Base-by-base conservation (phyloP, 2,329 filamentous ascomycete genomes). In the Calonectria pteridis region DNA sequence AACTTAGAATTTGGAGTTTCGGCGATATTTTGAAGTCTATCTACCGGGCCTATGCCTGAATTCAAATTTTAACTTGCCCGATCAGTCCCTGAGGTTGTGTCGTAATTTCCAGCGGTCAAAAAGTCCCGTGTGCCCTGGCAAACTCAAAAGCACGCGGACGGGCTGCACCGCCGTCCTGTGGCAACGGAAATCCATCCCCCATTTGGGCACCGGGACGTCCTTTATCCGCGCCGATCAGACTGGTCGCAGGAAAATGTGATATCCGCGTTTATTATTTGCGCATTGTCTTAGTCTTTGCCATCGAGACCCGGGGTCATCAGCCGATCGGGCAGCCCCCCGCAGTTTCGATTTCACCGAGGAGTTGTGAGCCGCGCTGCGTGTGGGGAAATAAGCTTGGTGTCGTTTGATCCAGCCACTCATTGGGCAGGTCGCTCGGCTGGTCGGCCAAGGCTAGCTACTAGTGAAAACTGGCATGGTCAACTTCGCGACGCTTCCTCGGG, bases 271-370 rank as follows among this genome's bases (percentile, higher is more conserved):
- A 18, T 28, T 62, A 18, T 59, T 26, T 40, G 16, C 14, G 55
- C 55, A 40, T 40, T 28, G 35, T 5, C 33, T 18, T 40, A 28
- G 35, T 11, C 20, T 13, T 23, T 20, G 33, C 5, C 31, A 2
- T 37, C 6, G 37, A 28, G 18, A 62, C 33, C 55, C 55, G 55
- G 55, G 20, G 23, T 26, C 55, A 62, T 62, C 55, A 62, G 55
- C 55, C 55, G 55, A 62, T 62, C 33, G 23, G 33, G n/a, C 14
- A 14, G 13, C n/a, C 55, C 31, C 55, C 55, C 55, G 33, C 55
- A 62, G 55, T 62, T 37, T 62, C 55, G 55, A 62, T 62, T 62
- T 62, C 55, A 40, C 55, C 55, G 55, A 62, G 55, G 55, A 40
- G 23, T 62, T 62, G 55, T 33, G 35, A 51, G n/a, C 20, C 31